Conservation (phyloP, 331 rosid species). For the Acacia concinna region DNA sequence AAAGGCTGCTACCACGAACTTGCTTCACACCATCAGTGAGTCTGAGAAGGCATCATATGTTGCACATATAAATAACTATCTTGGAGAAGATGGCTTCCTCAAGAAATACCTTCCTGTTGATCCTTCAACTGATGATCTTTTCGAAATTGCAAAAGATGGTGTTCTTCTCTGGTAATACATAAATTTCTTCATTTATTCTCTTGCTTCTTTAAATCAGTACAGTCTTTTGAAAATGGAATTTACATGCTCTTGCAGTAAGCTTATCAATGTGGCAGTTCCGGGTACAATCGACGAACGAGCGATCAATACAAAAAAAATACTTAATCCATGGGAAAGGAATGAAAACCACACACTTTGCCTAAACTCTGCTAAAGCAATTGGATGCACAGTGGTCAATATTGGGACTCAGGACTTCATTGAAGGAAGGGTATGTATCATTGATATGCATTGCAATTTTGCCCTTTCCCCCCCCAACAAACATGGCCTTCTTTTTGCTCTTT, state of each 20-base stretch:
- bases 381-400: slow-evolving; percentile 96
- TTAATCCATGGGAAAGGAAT: slow-evolving; percentile 99
- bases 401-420: slow-evolving; percentile 97
- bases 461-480: not conserved
- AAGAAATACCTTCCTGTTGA: slow-evolving; percentile 82
- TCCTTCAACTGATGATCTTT: slow-evolving; percentile 84
- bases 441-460: not conserved
- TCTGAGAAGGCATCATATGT: slow-evolving; percentile 97
- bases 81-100: slow-evolving; percentile 73
- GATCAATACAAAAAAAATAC: slow-evolving; percentile 77
- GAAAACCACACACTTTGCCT: slow-evolving; percentile 98
- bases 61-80: slow-evolving; percentile 89
- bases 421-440: slow-evolving; percentile 77
- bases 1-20: slow-evolving; percentile 92
- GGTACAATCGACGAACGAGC: slow-evolving; percentile 97
- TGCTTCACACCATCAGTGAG: slow-evolving; percentile 98
- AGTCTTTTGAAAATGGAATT: not conserved
- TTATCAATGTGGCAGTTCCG: slow-evolving; percentile 95
- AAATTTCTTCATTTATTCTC: not conserved
- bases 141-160: slow-evolving; percentile 93
- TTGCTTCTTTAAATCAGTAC: slow-evolving; percentile 3
- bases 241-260: slow-evolving; percentile 67
- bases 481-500: not conserved
- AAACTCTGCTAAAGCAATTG: slow-evolving; percentile 99
- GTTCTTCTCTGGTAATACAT: slow-evolving; percentile 84